Evolutionary conservation across 371 early-diverging fungal species (phyloP).

Genomic region (Lichtheimia ornata): DNA sequence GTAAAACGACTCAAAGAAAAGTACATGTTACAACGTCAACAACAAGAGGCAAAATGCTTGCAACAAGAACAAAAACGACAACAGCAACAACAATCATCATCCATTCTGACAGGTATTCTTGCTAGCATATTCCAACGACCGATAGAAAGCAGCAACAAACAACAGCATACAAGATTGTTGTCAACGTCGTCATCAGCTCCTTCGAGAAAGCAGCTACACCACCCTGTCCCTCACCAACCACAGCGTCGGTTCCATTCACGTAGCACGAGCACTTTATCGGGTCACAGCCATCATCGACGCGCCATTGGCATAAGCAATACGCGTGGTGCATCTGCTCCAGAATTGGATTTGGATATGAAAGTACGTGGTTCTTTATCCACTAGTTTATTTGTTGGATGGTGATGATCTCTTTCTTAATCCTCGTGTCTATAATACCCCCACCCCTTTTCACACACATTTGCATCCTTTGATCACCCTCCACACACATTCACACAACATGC

Average conservation of each 20-base stretch:
- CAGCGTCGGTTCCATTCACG: not conserved
- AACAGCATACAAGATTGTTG: not conserved
- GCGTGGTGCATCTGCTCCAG: not conserved
- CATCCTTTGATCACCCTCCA: too few species aligned
- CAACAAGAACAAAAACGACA: not conserved
- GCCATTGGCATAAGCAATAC: too few species aligned
- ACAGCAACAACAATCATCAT: not conserved
- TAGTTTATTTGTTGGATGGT: slow-evolving; percentile 12
- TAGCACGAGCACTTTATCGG: not conserved
- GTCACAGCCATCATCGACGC: too few species aligned
- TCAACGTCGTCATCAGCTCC: not conserved
- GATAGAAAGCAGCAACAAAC: not conserved
- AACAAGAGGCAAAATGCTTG: slow-evolving; percentile 3
- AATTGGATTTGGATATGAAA: slow-evolving; percentile 18
- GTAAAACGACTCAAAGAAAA: slow-evolving; percentile 59
- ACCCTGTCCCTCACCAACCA: not conserved
- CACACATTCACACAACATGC: too few species aligned
- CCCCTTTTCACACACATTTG: too few species aligned
- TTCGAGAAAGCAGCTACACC: not conserved
- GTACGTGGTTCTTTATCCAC: slow-evolving; percentile 14
- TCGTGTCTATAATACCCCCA: too few species aligned
- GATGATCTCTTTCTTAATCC: not conserved
- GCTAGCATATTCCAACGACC: slow-evolving; percentile 24
- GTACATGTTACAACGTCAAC: slow-evolving; percentile 39
- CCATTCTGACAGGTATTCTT: not conserved